These are phyloP conservation scores for Thuja plicata DNA, from an alignment of 83 land plant genomes.

Conservation along the genomic window DNA sequence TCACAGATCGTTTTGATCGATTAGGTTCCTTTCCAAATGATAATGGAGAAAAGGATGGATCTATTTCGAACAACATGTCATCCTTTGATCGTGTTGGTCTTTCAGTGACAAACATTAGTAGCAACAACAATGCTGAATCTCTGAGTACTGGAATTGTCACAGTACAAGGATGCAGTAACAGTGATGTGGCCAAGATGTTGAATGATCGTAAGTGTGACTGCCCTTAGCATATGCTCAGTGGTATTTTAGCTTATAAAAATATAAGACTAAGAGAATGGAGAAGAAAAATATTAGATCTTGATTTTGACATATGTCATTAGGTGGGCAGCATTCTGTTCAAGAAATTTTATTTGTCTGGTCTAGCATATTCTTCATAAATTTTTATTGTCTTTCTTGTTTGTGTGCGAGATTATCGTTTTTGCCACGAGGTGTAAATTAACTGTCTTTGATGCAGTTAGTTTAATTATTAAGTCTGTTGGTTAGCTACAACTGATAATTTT, in stretches of 20 bases:
- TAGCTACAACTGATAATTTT: background rate
- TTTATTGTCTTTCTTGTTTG: background rate
- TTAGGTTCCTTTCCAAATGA: background rate
- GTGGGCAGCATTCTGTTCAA: background rate
- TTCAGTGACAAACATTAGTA: background rate
- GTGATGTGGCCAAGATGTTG: constrained; percentile 3
- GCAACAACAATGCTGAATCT: constrained; percentile 3
- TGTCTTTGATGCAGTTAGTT: background rate
- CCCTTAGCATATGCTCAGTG: background rate
- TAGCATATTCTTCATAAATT: background rate
- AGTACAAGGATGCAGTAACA: constrained; percentile 6
- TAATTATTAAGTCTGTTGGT: background rate
- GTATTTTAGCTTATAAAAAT: background rate
- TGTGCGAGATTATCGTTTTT: background rate
- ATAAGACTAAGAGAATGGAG: background rate
- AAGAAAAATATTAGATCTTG: background rate
- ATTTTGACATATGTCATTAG: background rate
- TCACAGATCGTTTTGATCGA: constrained; percentile 7
- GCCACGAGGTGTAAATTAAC: background rate
- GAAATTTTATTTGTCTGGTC: background rate
- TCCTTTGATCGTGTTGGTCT: background rate
- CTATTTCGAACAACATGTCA: background rate
- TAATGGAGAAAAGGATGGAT: constrained; percentile 17
- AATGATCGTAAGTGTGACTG: constrained; percentile 9
- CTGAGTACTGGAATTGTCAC: background rate